Conservation (phyloP, 345 rosid species). For the Raphanus raphanistrum region DNA sequence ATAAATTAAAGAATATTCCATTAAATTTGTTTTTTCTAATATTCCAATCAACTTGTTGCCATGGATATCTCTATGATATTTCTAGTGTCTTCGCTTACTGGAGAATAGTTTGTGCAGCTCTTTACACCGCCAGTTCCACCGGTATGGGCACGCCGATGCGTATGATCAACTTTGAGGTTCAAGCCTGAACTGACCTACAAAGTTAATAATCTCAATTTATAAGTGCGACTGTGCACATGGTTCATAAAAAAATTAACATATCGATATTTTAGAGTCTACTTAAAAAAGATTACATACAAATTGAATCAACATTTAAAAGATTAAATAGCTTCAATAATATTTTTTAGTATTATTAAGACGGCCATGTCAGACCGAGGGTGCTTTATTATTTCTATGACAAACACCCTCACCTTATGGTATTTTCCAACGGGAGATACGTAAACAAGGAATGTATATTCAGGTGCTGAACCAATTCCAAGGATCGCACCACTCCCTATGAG, state of each 20-base stretch:
- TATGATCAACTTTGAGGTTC: constrained; percentile 52
- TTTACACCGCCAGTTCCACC: constrained; percentile 74
- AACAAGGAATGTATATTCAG: constrained; percentile 50
- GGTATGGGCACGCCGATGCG: constrained; percentile 44
- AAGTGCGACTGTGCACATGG: background rate
- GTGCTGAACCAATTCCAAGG: constrained; percentile 55
- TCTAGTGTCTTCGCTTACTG: constrained; percentile 32
- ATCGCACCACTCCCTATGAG: constrained; percentile 55
- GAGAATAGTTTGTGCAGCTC: constrained; percentile 62
- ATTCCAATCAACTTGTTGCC: background rate
- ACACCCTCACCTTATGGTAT: constrained; percentile 43
- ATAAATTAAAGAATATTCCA: background rate
- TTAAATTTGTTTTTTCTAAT: background rate
- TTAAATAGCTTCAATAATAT: background rate
- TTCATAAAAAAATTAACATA: background rate
- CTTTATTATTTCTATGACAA: background rate
- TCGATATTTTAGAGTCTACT: background rate
- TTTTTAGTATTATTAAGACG: background rate
- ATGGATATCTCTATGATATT: background rate
- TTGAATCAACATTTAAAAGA: background rate
- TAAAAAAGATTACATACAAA: background rate
- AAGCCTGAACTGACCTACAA: constrained; percentile 38
- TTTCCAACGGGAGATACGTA: constrained; percentile 58
- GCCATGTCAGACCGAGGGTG: background rate
- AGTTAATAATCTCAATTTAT: background rate